phyloP scores from a whole-genome alignment of 805 yeast species.

The Spathaspora passalidarum region DNA sequence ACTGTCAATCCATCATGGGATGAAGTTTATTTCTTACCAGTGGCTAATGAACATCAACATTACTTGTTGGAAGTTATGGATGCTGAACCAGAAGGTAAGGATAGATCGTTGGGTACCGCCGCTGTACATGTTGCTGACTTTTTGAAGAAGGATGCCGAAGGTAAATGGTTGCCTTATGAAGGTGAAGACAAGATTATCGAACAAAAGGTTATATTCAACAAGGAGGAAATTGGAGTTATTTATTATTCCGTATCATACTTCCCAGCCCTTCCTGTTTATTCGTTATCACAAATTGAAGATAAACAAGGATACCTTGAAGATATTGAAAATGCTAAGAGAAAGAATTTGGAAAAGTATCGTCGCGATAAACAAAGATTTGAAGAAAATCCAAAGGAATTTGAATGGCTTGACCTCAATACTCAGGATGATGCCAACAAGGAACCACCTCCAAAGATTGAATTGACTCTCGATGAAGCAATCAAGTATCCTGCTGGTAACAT shows the following conservation, averaged over 20 bases:
- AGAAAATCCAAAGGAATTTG: constrained; percentile 59
- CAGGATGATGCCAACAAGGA: constrained; percentile 25
- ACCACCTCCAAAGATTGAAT: constrained; percentile 39
- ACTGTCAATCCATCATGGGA: constrained; percentile 58
- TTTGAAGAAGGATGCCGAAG: constrained; percentile 46
- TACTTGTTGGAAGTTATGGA: constrained; percentile 61
- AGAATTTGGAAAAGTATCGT: constrained; percentile 44
- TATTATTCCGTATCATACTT: constrained; percentile 58
- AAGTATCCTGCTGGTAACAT: constrained; percentile 61
- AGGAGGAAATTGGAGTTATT: constrained; percentile 45
- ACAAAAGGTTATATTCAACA: constrained; percentile 40
- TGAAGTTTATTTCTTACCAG: constrained; percentile 57
- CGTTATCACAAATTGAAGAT: constrained; percentile 53
- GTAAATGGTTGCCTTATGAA: constrained; percentile 47
- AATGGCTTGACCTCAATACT: constrained; percentile 53
- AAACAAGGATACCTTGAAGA: constrained; percentile 41
- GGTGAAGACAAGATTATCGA: constrained; percentile 47
- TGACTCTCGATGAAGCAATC: constrained; percentile 51
- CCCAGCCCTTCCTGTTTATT: constrained; percentile 62
- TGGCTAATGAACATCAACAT: constrained; percentile 58
- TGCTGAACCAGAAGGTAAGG: constrained; percentile 60
- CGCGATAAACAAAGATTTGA: constrained; percentile 49
- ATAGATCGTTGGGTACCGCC: constrained; percentile 61
- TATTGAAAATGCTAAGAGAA: constrained; percentile 31
- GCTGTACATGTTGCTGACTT: constrained; percentile 49